Conservation (phyloP, 2,329 filamentous ascomycete species). For the Arthrobotrys conoides region DNA sequence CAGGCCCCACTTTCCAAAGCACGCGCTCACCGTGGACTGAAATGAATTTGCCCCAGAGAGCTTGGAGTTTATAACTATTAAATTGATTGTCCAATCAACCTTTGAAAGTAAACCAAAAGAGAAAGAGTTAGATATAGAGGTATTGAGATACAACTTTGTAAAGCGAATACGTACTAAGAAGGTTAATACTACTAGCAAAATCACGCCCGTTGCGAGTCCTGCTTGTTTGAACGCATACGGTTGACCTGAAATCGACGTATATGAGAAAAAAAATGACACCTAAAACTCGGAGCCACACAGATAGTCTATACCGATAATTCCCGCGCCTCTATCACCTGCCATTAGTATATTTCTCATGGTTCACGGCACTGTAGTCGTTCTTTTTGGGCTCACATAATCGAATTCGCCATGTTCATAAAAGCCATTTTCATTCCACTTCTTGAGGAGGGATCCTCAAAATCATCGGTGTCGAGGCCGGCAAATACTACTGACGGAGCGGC, state of each 20-base stretch:
- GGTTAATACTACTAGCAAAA: constrained; percentile 84
- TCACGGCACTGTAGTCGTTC: constrained; percentile 71
- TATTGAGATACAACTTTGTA: not conserved
- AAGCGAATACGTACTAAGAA: constrained; percentile 71
- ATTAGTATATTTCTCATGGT: constrained; percentile 23
- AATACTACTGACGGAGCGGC: constrained; percentile 84
- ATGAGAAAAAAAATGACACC: not conserved
- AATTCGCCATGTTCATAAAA: constrained; percentile 99
- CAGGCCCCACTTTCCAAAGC: constrained; percentile 88
- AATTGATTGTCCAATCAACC: constrained; percentile 96
- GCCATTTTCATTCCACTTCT: constrained; percentile 88
- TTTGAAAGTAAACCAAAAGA: constrained; percentile 15
- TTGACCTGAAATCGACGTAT: constrained; percentile 71
- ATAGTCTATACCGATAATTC: constrained; percentile 70
- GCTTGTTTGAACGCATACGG: constrained; percentile 97
- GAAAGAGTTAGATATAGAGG: constrained; percentile 36
- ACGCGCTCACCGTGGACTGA: constrained; percentile 94
- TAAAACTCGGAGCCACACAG: not conserved
- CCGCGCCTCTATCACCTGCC: constrained; percentile 70
- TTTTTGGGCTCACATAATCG: constrained; percentile 81
- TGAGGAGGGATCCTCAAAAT: constrained; percentile 76
- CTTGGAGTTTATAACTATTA: constrained; percentile 98
- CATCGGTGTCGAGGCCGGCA: constrained; percentile 71
- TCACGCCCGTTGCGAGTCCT: constrained; percentile 82
- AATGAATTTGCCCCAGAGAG: constrained; percentile 93